These are phyloP conservation scores for Evernia prunastri DNA, from an alignment of 495 filamentous ascomycete species.

Conservation along the genomic window DNA sequence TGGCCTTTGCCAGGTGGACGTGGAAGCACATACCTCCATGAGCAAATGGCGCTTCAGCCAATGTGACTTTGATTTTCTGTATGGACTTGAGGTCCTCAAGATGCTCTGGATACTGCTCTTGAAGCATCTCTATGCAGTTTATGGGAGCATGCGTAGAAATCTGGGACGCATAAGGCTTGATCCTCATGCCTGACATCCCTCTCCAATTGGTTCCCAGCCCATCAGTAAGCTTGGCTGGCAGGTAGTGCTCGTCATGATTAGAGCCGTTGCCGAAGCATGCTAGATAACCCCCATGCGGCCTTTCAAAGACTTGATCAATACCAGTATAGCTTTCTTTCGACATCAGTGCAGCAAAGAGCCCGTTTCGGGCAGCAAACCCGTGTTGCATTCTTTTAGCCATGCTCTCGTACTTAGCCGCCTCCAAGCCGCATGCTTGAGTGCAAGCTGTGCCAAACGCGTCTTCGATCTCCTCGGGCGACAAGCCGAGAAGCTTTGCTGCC, in stretches of 20 bases:
- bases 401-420: conserved; percentile 40
- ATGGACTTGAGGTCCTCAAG: conserved; percentile 26
- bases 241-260: conserved; percentile 30
- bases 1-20: conserved; percentile 25
- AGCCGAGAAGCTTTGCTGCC: conserved; percentile 34
- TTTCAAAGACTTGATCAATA: conserved; percentile 41
- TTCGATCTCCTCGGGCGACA: conserved; percentile 31
- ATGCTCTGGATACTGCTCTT: background rate
- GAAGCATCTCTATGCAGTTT: background rate
- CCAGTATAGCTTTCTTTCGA: conserved; percentile 37
- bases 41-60: conserved; percentile 26
- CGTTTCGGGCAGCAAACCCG: conserved; percentile 42
- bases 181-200: conserved; percentile 35
- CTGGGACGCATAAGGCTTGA: conserved; percentile 36
- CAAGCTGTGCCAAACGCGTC: conserved; percentile 39
- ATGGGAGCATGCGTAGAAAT: conserved; percentile 29
- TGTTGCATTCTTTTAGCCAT: conserved; percentile 44
- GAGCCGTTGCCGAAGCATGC: conserved; percentile 34
- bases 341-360: conserved; percentile 38
- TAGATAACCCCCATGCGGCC: conserved; percentile 40
- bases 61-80: conserved; percentile 25
- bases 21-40: conserved; percentile 21
- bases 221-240: conserved; percentile 30
- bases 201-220: conserved; percentile 38
- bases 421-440: conserved; percentile 38